phyloP scores from a whole-genome alignment of 1,284 basidiomycete genomes.

The Meira miltonrushii region DNA sequence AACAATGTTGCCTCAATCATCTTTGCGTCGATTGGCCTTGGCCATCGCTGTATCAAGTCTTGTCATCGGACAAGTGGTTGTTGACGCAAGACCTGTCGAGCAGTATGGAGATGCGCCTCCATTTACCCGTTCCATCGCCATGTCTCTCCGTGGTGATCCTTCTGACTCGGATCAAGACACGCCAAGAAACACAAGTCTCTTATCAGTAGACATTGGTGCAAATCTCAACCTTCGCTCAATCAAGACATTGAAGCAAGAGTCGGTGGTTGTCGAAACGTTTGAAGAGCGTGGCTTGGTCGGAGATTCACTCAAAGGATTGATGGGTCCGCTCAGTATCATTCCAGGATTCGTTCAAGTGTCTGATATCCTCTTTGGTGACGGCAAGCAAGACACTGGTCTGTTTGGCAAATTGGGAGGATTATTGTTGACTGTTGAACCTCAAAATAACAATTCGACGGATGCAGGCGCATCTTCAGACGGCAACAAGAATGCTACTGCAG shows the following conservation, averaged over 20 bases:
- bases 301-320: constrained; percentile 15
- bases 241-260: constrained; percentile 1
- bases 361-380: constrained; percentile 16
- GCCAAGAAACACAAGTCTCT: constrained; percentile 2
- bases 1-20: too few species aligned
- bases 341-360: constrained; percentile 12
- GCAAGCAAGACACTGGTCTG: not conserved
- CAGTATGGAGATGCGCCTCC: too few species aligned
- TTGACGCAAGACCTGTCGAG: too few species aligned
- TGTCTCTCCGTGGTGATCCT: too few species aligned
- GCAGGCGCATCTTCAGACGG: not conserved
- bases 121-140: too few species aligned
- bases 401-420: constrained; percentile 17
- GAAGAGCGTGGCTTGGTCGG: constrained; percentile 17
- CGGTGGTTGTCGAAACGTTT: not conserved
- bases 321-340: constrained; percentile 19
- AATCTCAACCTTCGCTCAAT: not conserved
- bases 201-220: not conserved
- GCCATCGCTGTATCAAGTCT: too few species aligned
- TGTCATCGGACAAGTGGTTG: too few species aligned
- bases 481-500: not conserved
- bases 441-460: constrained; percentile 3
- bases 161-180: not conserved
- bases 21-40: too few species aligned
- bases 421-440: constrained; percentile 15